These are phyloP conservation scores for Draba incana DNA, from an alignment of 345 rosid genomes.

Conservation along the genomic window DNA sequence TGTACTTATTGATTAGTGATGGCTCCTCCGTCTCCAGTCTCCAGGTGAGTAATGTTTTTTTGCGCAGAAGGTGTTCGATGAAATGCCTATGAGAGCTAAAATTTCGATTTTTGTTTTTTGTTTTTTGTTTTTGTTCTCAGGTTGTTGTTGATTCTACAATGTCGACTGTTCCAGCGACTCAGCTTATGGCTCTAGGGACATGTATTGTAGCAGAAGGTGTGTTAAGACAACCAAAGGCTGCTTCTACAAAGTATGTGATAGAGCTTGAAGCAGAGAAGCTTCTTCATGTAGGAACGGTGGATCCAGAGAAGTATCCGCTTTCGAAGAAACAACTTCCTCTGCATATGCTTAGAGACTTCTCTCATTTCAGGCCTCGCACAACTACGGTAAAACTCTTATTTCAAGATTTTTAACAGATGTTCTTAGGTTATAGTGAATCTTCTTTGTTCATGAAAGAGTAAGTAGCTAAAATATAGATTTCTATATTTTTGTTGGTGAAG, in stretches of 20 bases:
- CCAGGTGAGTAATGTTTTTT: constrained; percentile 48
- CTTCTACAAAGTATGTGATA: constrained; percentile 45
- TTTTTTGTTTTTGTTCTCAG: constrained; percentile 44
- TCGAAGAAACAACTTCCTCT: constrained; percentile 75
- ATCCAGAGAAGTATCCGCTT: constrained; percentile 58
- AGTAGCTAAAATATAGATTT: constrained; percentile 10
- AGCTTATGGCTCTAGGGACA: constrained; percentile 61
- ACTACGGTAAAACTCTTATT: constrained; percentile 56
- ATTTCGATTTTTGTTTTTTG: background rate
- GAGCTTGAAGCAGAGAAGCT: constrained; percentile 69
- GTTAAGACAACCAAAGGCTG: constrained; percentile 38
- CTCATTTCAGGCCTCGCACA: constrained; percentile 89
- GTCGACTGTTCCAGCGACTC: constrained; percentile 47
- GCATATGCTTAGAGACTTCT: constrained; percentile 59
- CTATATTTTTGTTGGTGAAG: constrained; percentile 58
- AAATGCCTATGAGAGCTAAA: constrained; percentile 18
- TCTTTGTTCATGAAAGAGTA: background rate
- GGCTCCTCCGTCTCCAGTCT: constrained; percentile 71
- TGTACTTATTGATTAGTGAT: constrained; percentile 61
- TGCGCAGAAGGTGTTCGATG: constrained; percentile 15
- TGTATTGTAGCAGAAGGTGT: constrained; percentile 76
- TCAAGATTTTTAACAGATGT: background rate
- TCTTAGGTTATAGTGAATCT: background rate
- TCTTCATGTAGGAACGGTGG: constrained; percentile 79
- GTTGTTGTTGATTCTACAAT: constrained; percentile 65